phyloP scores from a whole-genome alignment of 1,139 yeast species.

The Komagataea norvegica region DNA sequence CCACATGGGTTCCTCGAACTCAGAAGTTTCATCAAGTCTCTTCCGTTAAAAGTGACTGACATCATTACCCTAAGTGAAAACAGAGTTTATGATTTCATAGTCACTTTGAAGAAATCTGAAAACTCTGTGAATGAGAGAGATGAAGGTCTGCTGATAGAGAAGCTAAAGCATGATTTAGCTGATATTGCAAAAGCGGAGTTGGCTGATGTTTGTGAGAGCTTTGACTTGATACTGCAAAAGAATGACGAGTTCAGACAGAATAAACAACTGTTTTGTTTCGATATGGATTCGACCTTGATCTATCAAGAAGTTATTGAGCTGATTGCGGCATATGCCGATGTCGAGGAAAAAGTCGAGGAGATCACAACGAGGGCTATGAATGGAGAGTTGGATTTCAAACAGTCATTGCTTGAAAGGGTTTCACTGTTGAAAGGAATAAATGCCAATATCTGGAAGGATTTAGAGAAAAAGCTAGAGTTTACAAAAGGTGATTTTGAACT shows the following conservation, averaged over 20 bases:
- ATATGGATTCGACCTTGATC: slow-evolving; percentile 96
- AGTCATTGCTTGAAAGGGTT: slow-evolving; percentile 74
- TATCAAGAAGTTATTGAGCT: slow-evolving; percentile 95
- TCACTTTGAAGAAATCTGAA: slow-evolving; percentile 16
- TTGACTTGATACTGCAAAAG: slow-evolving; percentile 46
- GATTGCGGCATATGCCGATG: slow-evolving; percentile 84
- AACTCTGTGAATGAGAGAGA: slow-evolving; percentile 11
- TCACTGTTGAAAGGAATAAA: slow-evolving; percentile 74
- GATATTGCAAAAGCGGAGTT: slow-evolving; percentile 10
- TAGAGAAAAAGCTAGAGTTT: slow-evolving; percentile 61
- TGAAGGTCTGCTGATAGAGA: slow-evolving; percentile 13
- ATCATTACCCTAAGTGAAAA: slow-evolving; percentile 26
- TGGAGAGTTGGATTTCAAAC: slow-evolving; percentile 89
- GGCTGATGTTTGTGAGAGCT: slow-evolving; percentile 17
- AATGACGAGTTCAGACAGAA: slow-evolving; percentile 38
- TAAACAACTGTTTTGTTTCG: slow-evolving; percentile 78
- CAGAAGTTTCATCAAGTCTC: slow-evolving; percentile 22
- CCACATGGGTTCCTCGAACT: slow-evolving; percentile 17
- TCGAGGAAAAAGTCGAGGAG: slow-evolving; percentile 67
- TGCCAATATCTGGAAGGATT: slow-evolving; percentile 69
- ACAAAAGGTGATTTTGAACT: slow-evolving; percentile 83
- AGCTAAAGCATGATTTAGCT: slow-evolving; percentile 24
- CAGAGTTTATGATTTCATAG: slow-evolving; percentile 32
- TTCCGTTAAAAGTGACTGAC: slow-evolving; percentile 27
- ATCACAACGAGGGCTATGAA: slow-evolving; percentile 97